Conservation (phyloP, 1,139 yeast genomes). For the Sugiyamaella sp. region DNA sequence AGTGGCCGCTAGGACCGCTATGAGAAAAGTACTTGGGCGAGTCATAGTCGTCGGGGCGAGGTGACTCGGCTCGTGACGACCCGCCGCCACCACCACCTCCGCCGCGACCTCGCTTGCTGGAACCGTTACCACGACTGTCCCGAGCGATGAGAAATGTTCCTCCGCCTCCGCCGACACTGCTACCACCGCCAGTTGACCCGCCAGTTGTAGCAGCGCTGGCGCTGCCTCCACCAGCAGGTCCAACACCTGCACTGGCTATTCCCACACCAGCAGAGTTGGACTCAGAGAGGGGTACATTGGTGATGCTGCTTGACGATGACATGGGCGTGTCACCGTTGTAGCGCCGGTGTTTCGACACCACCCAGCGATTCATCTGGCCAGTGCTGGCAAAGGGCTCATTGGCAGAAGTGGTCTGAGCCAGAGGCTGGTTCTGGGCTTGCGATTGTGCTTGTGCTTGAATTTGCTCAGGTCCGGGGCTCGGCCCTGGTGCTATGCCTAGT, state of each 20-base stretch:
- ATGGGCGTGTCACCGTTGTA: constrained; percentile 16
- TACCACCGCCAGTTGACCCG: not conserved
- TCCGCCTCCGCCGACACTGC: not conserved
- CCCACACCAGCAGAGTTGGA: not conserved
- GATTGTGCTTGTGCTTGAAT: not conserved
- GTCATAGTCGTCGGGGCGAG: constrained; percentile 15
- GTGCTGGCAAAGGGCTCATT: constrained; percentile 2
- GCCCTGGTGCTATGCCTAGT: too few relatives aligned
- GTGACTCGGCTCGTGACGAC: constrained; percentile 5
- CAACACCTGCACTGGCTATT: too few relatives aligned
- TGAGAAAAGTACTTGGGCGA: constrained; percentile 6
- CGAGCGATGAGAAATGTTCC: constrained; percentile 11
- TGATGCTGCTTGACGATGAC: constrained; percentile 16
- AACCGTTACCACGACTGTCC: constrained; percentile 4
- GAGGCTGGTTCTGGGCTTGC: not conserved
- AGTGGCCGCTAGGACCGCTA: constrained; percentile 3
- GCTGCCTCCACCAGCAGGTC: too few relatives aligned
- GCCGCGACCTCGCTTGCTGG: constrained; percentile 9
- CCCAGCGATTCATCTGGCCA: constrained; percentile 13
- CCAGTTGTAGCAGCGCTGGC: not conserved
- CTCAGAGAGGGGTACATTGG: constrained; percentile 2
- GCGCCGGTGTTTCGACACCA: constrained; percentile 11
- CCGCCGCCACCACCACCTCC: constrained; percentile 7
- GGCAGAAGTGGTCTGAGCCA: not conserved
- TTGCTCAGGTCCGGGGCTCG: too few relatives aligned